phyloP scores from a whole-genome alignment of 768 basidiomycete species.

The Daedalea quercina region DNA sequence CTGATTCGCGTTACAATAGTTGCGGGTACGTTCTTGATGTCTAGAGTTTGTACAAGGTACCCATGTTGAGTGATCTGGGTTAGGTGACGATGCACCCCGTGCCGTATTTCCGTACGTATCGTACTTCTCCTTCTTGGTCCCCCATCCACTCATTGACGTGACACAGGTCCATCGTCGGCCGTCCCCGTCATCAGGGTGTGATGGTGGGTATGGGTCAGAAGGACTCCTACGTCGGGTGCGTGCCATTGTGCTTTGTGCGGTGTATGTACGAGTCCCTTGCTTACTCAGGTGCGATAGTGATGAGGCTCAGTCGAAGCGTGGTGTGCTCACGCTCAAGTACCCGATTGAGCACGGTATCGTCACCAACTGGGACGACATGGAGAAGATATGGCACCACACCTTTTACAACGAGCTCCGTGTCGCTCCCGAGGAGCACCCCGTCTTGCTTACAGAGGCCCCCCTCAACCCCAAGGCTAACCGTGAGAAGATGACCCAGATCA shows the following conservation, averaged over 20 bases:
- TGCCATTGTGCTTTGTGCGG: background rate
- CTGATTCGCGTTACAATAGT: conserved; percentile 10
- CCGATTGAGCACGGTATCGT: conserved; percentile 69
- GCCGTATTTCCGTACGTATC: conserved; percentile 88
- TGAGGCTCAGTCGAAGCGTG: conserved; percentile 69
- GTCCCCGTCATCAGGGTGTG: conserved; percentile 67
- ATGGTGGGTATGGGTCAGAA: conserved; percentile 79
- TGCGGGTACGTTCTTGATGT: conserved; percentile 33
- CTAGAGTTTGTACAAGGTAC: conserved; percentile 16
- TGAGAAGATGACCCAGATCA: conserved; percentile 94
- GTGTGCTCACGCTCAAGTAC: conserved; percentile 65
- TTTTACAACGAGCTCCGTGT: conserved; percentile 92
- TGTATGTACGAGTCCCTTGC: background rate
- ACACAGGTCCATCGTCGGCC: conserved; percentile 57
- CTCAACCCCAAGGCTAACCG: conserved; percentile 91
- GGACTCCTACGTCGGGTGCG: conserved; percentile 69
- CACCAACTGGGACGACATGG: conserved; percentile 75
- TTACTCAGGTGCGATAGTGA: conserved; percentile 33
- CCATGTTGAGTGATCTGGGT: background rate
- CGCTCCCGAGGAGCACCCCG: conserved; percentile 89
- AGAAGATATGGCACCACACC: conserved; percentile 72
- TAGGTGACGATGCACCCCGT: conserved; percentile 95
- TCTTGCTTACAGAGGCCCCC: conserved; percentile 86
- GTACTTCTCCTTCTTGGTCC: background rate
- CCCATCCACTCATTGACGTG: background rate